phyloP scores from a whole-genome alignment of 202 grass and related monocot species.

The Cymbopogon flexuosus region DNA sequence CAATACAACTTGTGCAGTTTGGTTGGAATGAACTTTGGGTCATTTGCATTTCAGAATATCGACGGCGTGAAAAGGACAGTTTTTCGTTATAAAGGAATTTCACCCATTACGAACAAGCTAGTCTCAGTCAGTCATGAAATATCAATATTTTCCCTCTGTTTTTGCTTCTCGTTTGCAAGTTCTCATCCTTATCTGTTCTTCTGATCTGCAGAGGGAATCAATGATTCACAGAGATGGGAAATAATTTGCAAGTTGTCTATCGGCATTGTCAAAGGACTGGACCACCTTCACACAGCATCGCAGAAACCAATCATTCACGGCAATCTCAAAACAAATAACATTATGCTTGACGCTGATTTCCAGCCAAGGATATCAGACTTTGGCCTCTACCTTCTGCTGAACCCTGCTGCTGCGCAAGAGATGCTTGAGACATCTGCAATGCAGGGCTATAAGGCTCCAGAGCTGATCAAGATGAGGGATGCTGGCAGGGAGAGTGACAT shows the following conservation, averaged over 20 bases:
- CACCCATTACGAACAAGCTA: background rate
- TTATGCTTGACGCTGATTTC: slow-evolving; percentile 83
- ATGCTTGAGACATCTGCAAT: slow-evolving; percentile 68
- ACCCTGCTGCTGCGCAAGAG: slow-evolving; percentile 54
- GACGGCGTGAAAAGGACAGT: background rate
- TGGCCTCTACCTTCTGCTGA: slow-evolving; percentile 70
- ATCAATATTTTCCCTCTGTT: background rate
- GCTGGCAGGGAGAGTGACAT: slow-evolving; percentile 63
- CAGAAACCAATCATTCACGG: slow-evolving; percentile 79
- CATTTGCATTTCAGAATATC: background rate
- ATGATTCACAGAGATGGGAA: slow-evolving; percentile 83
- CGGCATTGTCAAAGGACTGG: slow-evolving; percentile 83
- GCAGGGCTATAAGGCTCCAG: slow-evolving; percentile 81
- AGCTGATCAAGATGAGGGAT: slow-evolving; percentile 83
- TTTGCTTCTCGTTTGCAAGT: background rate
- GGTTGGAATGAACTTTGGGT: background rate
- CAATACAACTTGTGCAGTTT: background rate
- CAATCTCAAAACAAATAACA: slow-evolving; percentile 91
- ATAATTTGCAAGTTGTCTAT: slow-evolving; percentile 75
- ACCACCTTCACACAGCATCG: slow-evolving; percentile 75
- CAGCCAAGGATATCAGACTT: slow-evolving; percentile 82
- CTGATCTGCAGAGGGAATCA: slow-evolving; percentile 59
- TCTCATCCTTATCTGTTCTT: slow-evolving; percentile 7
- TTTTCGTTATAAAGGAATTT: background rate
- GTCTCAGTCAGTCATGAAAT: background rate